Base-by-base conservation (phyloP, 179 eudicot species). In the Beta macrorhiza region DNA sequence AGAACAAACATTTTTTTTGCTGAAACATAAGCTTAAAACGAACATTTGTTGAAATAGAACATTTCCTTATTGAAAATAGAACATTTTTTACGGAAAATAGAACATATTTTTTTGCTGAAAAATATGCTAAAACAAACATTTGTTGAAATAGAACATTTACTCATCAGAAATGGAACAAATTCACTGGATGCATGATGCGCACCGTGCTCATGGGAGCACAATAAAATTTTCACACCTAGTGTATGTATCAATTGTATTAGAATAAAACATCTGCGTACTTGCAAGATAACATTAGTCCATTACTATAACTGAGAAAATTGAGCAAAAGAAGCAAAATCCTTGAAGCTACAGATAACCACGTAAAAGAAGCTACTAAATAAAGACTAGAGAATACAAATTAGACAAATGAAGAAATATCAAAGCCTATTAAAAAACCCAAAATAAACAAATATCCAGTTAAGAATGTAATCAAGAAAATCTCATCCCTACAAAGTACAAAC, bases 401-500 rank as follows among this genome's bases (percentile, higher is more conserved):
- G 42, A 0, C 29, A 20, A 20, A 72, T 47, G 75, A 72, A 71
- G 53, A 19, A 53, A 73, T 15, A 73, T 13, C 8, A 16, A 73
- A 44, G 76, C 61, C n/a, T 42, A 73, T 20, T 37, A 37, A 42
- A 20, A 22, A 37, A 25, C 47, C 25, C 11, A 52, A 13, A 73
- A 52, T 52, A 73, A 72, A 73, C 61, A 73, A 52, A 25, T 73
- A 44, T 73, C 45, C 53, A 22, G 32, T 49, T 42, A 80, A 80
- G 51, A 76, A 64, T 71, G 22, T 53, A 10, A 14, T 29, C 14
- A 52, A 45, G 25, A 79, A 74, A 74, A 61, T 71, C 52, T 47
- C 57, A 82, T 13, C 7, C 49, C 75, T 37, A 80, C 52, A 68
- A 32, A 51, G 68, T 85, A 85, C 82, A 78, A 82, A 61, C 80